Evolutionary conservation across 805 yeast species (phyloP), one percentile per base, ranked within the genome.

Genomic region (Metschnikowia dekortorum): DNA sequence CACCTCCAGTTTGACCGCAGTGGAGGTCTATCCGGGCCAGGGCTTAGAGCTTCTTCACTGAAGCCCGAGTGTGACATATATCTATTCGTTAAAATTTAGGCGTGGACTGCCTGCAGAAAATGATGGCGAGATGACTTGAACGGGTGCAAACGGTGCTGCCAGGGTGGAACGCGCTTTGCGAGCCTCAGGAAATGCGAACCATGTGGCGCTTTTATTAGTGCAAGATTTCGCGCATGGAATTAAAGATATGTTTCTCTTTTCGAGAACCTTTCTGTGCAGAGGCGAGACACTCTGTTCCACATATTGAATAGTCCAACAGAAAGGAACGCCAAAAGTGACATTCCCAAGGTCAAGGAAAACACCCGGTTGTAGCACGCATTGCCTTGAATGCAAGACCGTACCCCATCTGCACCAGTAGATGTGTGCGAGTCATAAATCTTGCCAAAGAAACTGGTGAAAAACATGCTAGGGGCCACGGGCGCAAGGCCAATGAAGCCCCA

Each of bases 401-500:
- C 44, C 2, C 58, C 59, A 8, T 36, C 37, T n/a, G 18, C 50
- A 33, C 39, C 53, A 18, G 31, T 58, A 54, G 28, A 51, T 33
- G 75, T 63, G 45, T 68, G 61, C 13, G 73, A 64, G 61, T 87
- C 95, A 63, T 83, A 87, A 31, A 78, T 73, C 26, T 68, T 61
- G 9, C 94, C 94, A 65, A 86, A 84, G 38, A 82, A 63, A 48
- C 75, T 71, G 39, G 88, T 85, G 55, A 87, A 75, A 51, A 77
- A 67, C 54, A 79, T 78, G 37, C 85, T 78, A 0, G 87, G 81
- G 0, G 83, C 54, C 13, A 84, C 76, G 1, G 94, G 91, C 0
- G 90, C 81, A 47, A 84, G 60, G 9, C 84, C 82, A 22, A 85
- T 75, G 34, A 83, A 61, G 0, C 95, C 95, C 88, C 90, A 87